A percentile compares a stretch with the other conserved stretches of the same genome.
These are phyloP conservation scores for Saccharomycopsis oosterbeekiorum DNA, from an alignment of 805 yeast genomes.

Conservation along the genomic window DNA sequence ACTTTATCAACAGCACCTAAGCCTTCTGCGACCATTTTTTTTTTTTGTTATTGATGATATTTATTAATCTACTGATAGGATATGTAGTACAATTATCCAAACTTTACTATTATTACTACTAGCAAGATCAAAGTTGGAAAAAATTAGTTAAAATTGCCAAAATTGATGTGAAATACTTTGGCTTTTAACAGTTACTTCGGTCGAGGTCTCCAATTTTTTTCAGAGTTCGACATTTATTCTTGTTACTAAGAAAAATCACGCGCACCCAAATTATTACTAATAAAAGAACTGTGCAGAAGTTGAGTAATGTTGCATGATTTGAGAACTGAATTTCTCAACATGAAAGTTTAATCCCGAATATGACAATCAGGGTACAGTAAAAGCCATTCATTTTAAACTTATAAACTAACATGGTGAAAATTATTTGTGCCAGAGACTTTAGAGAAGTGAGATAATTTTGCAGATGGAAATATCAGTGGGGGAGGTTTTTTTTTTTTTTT, in stretches of 20 bases:
- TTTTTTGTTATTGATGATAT: neutral
- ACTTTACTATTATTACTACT: no score
- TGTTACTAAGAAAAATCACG: neutral
- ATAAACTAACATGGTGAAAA: no score
- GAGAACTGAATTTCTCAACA: neutral
- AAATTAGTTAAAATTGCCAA: no score
- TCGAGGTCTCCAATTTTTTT: neutral
- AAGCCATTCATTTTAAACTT: no score
- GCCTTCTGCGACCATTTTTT: constrained; percentile 38
- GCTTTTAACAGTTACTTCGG: neutral
- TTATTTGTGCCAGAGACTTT: neutral
- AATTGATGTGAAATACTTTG: no score
- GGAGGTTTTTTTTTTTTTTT: no score
- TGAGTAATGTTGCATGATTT: neutral
- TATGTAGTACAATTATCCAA: no score
- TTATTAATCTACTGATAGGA: neutral
- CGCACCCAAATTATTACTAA: neutral
- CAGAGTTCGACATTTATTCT: neutral
- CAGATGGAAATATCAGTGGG: no score
- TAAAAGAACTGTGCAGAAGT: neutral
- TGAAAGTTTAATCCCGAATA: neutral
- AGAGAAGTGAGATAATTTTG: no score
- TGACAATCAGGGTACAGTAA: neutral
- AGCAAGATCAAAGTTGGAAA: no score
- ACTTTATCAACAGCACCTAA: constrained; percentile 61